Evolutionary conservation across 2,329 filamentous ascomycete genomes (phyloP), one percentile per base, ranked within the genome.

Genomic region (Xylaria sp.): DNA sequence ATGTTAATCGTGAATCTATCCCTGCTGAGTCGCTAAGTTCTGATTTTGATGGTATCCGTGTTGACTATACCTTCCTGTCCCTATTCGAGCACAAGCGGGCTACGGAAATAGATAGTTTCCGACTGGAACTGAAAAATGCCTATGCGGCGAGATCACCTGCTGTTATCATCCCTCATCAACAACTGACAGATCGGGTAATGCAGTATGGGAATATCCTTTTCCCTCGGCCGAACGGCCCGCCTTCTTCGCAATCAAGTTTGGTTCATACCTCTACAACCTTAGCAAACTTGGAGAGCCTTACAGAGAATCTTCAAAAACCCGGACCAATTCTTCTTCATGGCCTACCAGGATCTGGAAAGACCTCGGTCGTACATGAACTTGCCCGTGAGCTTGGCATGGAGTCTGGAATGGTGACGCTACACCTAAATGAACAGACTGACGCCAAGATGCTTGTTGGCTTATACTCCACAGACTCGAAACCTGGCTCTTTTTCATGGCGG

Each of bases 341-440:
- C 1, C 84, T 93, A 15, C 89, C 95, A 8, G 95, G 97, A 23
- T 92, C 92, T 39, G 96, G 96, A 60, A 99, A 99, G 83, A 98
- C 96, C 0, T 90, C 93, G 0, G 81, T 97, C 23, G 89, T 97
- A 15, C 92, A 93, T 72, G 91, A 98, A 78, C 87, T 95, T 69
- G 94, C 95, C 28, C 89, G 88, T 75, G 88, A 91, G 73, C 88
- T 98, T 64, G 92, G 92, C 70, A 93, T 93, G 81, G 88, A 92
- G 25, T 88, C 90, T 6, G 89, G 88, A 68, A 94, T 99, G 90
- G 92, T 99, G 62, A 98, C 95, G 3, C 85, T 99, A 36, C 95
- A 99, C 80, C 85, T 99, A 41, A 99, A 99, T 78, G 96, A 98
- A 80, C 97, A 99, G 80, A 98, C 94, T 2, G 96, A 99, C 81